phyloP scores from a whole-genome alignment of 306 rosid genomes.

The Quercus mongolica region DNA sequence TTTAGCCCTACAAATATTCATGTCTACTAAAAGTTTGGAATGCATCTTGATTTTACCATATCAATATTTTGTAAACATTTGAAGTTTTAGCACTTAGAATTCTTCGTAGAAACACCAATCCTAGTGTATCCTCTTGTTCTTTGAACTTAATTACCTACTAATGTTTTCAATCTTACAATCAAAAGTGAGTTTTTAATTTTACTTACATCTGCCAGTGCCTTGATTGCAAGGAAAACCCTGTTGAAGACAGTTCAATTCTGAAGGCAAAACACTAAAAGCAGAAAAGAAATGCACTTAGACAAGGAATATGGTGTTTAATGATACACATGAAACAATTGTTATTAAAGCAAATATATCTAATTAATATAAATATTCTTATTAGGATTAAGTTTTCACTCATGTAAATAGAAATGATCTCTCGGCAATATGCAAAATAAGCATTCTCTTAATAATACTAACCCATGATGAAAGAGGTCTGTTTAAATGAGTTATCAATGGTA shows the following conservation, averaged over 20 bases:
- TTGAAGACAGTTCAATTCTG: too few species aligned
- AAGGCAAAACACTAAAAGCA: constrained; percentile 37
- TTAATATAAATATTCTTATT: too few species aligned
- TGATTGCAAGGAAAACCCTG: too few species aligned
- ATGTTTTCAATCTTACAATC: neutral
- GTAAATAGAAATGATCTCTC: neutral
- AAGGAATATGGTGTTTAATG: neutral
- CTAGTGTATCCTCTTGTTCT: neutral
- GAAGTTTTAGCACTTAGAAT: neutral
- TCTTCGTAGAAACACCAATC: neutral
- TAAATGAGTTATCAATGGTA: neutral
- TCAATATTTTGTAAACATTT: neutral
- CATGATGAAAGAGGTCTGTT: neutral
- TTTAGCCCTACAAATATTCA: too few species aligned
- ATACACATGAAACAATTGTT: too few species aligned
- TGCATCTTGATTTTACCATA: neutral
- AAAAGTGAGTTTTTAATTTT: neutral
- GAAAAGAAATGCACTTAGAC: constrained; percentile 1
- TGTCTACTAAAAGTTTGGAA: too few species aligned
- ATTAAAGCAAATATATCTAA: too few species aligned
- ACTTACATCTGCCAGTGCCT: too few species aligned
- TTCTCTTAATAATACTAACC: neutral
- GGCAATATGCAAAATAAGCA: neutral
- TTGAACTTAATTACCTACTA: neutral
- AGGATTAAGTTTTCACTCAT: too few species aligned